Percentiles rank a stretch among this genome's conserved stretches.
phyloP scores from a whole-genome alignment of 2,329 filamentous ascomycete species.

The Cordyceps cateniannulata region DNA sequence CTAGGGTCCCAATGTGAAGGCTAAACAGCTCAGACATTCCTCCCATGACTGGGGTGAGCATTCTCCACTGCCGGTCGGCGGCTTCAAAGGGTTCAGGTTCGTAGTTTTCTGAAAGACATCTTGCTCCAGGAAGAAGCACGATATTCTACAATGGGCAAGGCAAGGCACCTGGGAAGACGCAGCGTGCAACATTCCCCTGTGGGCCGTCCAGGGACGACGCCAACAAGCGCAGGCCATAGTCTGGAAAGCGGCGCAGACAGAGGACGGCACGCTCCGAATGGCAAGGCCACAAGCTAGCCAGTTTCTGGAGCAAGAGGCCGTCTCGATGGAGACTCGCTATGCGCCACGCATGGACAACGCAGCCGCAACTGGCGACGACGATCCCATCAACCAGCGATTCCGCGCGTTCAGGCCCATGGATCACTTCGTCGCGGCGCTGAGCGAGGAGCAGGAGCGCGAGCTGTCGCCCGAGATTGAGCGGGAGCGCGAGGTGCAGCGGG shows the following conservation, averaged over 20 bases:
- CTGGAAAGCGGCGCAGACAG: neutral
- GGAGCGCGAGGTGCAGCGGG: constrained; percentile 48
- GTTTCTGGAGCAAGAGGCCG: neutral
- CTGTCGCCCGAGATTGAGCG: constrained; percentile 57
- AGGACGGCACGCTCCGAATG: neutral
- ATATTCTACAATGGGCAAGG: neutral
- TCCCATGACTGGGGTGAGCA: too few species aligned
- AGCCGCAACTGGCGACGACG: neutral
- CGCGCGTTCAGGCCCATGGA: neutral
- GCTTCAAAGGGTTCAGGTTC: too few species aligned
- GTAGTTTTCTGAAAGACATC: too few species aligned
- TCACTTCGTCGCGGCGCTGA: neutral
- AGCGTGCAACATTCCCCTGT: neutral
- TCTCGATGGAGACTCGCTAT: neutral
- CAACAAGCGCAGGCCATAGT: neutral
- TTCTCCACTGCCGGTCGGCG: too few species aligned
- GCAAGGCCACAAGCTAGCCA: neutral
- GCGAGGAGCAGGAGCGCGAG: constrained; percentile 64
- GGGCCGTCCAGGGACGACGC: neutral
- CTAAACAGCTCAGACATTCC: too few species aligned
- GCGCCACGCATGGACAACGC: neutral
- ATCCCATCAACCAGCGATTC: neutral
- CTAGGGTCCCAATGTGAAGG: too few species aligned
- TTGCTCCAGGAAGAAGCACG: neutral
- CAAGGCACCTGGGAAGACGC: neutral